A percentile compares a stretch with the other conserved stretches of the same genome.
phyloP scores from a whole-genome alignment of 2,329 filamentous ascomycete genomes.

The Cryphonectria carpinicola region DNA sequence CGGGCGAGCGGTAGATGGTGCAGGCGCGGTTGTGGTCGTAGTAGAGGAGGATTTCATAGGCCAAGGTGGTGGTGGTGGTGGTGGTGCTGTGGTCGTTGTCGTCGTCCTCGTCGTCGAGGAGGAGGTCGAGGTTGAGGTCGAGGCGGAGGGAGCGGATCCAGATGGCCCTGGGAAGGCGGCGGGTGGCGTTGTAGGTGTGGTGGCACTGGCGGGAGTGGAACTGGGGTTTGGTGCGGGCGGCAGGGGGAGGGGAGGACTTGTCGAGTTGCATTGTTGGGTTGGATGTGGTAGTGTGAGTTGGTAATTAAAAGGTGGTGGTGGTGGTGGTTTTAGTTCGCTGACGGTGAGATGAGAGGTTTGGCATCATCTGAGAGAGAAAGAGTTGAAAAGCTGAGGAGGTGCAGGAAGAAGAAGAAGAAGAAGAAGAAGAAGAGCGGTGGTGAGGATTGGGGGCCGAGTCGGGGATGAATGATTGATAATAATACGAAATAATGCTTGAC shows the following conservation, averaged over 20 bases:
- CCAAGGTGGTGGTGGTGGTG: slow-evolving; percentile 18
- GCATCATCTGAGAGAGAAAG: not conserved
- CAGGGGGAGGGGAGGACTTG: slow-evolving; percentile 1
- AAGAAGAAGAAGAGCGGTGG: not conserved
- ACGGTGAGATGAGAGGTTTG: not conserved
- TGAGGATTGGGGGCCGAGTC: slow-evolving; percentile 14
- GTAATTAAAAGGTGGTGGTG: not conserved
- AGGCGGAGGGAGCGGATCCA: slow-evolving; percentile 31
- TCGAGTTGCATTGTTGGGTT: slow-evolving; percentile 4
- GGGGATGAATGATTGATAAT: slow-evolving; percentile 4
- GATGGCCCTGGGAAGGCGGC: slow-evolving; percentile 32
- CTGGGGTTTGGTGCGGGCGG: slow-evolving; percentile 33
- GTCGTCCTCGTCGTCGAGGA: not conserved
- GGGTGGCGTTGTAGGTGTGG: slow-evolving; percentile 37
- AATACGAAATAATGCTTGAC: not conserved
- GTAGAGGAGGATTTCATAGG: slow-evolving; percentile 37
- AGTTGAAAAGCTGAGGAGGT: no score
- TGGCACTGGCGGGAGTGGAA: slow-evolving; percentile 39
- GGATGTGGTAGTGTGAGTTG: not conserved
- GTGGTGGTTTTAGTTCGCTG: not conserved
- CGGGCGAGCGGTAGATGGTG: slow-evolving; percentile 36
- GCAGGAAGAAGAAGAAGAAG: not conserved
- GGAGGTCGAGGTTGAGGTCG: slow-evolving; percentile 28
- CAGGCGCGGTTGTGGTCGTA: slow-evolving; percentile 40
- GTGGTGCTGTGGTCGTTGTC: not conserved